phyloP scores from a whole-genome alignment of 768 basidiomycete species.

The Tylopilus balloui region DNA sequence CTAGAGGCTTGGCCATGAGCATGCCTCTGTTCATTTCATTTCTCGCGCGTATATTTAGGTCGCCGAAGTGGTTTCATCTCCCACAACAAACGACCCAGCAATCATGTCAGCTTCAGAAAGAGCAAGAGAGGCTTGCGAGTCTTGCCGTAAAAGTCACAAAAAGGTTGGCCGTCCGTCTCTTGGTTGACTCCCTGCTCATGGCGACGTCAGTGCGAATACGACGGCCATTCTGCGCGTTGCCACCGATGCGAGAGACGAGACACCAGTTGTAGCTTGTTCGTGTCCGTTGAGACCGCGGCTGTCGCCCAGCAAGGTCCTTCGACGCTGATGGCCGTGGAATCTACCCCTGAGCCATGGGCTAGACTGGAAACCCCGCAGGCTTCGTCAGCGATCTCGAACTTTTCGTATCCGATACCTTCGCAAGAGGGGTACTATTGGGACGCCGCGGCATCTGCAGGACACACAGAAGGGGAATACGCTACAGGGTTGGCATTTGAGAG shows the following conservation, averaged over 20 bases:
- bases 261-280: constrained; percentile 16
- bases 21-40: constrained; percentile 10
- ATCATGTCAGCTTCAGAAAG: constrained; percentile 17
- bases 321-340: background rate
- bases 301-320: constrained; percentile 6
- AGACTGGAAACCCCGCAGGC: constrained; percentile 1
- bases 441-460: background rate
- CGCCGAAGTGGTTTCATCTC: background rate
- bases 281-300: background rate
- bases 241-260: constrained; percentile 14
- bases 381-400: constrained; percentile 1
- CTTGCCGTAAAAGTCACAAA: constrained; percentile 26
- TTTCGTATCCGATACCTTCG: background rate
- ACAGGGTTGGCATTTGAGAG: background rate
- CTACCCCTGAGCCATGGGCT: constrained; percentile 5
- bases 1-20: constrained; percentile 3
- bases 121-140: constrained; percentile 25
- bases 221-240: constrained; percentile 10
- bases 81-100: constrained; percentile 2
- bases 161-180: constrained; percentile 10
- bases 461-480: constrained; percentile 6
- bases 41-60: constrained; percentile 21
- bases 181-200: background rate
- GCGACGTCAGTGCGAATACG: constrained; percentile 17
- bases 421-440: constrained; percentile 1